Conservation (phyloP, 169 alveolate genomes). For the Plasmodium adleri region DNA sequence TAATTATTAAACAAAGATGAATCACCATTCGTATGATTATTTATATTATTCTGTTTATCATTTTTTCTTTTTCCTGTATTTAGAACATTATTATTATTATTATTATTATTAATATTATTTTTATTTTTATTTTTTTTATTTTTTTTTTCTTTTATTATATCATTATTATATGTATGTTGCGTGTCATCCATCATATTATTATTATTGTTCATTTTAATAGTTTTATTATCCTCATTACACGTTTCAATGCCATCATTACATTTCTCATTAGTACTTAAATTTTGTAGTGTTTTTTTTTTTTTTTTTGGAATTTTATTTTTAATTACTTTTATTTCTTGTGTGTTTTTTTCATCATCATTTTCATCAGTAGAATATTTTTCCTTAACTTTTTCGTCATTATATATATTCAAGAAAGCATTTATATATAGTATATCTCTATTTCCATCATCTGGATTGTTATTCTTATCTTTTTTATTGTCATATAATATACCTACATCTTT, state of each 20-base stretch:
- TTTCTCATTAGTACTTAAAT: background rate
- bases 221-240: background rate
- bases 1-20: too few species aligned
- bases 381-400: background rate
- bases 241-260: background rate
- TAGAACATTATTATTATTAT: too few species aligned
- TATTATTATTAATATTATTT: background rate
- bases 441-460: background rate
- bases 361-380: conserved; percentile 1
- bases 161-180: background rate
- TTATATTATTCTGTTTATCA: too few species aligned
- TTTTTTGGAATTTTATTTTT: background rate
- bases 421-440: conserved; percentile 58
- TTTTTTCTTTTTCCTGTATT: too few species aligned
- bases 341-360: background rate
- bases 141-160: background rate
- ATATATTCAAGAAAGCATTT: conserved; percentile 49
- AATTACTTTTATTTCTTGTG: background rate
- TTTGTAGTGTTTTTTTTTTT: conserved; percentile 2
- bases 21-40: too few species aligned
- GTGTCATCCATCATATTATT: background rate
- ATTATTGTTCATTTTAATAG: background rate
- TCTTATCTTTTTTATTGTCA: conserved; percentile 4
- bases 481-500: background rate
- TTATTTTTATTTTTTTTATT: background rate